A percentile compares a stretch with the other conserved stretches of the same genome.
These are phyloP conservation scores for Aaosphaeria pasadenensis DNA, from an alignment of 2,329 filamentous ascomycete genomes.

Conservation along the genomic window DNA sequence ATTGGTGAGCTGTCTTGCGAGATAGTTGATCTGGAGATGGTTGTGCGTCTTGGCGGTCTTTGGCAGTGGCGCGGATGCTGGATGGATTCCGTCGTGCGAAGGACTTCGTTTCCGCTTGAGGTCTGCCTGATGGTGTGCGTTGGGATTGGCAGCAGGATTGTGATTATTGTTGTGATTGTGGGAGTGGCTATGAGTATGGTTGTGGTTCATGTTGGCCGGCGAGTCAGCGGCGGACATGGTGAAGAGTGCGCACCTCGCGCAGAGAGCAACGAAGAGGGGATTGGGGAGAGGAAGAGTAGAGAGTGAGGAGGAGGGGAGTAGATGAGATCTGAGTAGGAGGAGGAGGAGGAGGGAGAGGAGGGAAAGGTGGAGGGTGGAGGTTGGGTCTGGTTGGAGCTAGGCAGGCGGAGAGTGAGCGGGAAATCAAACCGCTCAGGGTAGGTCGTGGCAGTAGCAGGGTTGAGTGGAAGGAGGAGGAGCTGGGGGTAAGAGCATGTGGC, in stretches of 20 bases:
- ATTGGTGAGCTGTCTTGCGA: conserved; percentile 60
- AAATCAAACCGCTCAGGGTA: no score
- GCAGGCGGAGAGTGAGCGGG: background rate
- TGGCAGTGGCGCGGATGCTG: conserved; percentile 36
- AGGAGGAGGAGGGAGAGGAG: conserved; percentile 12
- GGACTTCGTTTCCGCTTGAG: conserved; percentile 49
- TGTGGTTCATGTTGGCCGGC: conserved; percentile 10
- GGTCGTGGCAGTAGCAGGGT: no score
- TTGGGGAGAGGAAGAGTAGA: background rate
- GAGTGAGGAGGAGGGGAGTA: background rate
- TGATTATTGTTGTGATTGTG: conserved; percentile 12
- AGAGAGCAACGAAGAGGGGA: conserved; percentile 5
- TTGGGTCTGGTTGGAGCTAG: conserved; percentile 5
- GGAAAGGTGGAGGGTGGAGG: conserved; percentile 12
- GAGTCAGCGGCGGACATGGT: conserved; percentile 23
- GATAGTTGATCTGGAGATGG: conserved; percentile 67
- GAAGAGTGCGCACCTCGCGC: conserved; percentile 8
- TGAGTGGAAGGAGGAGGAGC: no score
- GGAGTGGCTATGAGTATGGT: no score
- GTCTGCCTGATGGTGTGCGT: conserved; percentile 17
- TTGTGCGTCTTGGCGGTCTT: conserved; percentile 57
- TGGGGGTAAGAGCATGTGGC: no score
- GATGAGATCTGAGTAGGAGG: conserved; percentile 2
- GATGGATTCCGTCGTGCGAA: conserved; percentile 33
- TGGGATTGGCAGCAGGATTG: conserved; percentile 15